These are phyloP conservation scores for Backusella parvicylindrica DNA, from an alignment of 192 early-diverging fungal species.

Conservation along the genomic window DNA sequence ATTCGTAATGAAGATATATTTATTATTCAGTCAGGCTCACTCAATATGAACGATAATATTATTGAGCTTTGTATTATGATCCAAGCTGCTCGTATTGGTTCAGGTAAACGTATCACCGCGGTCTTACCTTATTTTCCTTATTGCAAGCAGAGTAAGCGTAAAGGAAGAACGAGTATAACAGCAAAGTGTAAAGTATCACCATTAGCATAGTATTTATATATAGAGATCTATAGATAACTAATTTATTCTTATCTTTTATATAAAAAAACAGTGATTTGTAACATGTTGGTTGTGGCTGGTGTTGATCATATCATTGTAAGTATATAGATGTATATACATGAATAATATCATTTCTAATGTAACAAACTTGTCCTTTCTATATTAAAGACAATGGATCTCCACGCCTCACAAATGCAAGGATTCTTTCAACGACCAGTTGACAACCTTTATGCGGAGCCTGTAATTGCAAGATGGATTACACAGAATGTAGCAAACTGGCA, in stretches of 20 bases:
- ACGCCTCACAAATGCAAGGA: slow-evolving; percentile 89
- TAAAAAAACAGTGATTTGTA: slow-evolving; percentile 70
- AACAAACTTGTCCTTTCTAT: not conserved
- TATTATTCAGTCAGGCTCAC: slow-evolving; percentile 95
- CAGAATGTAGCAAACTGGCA: slow-evolving; percentile 86
- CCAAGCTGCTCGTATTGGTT: slow-evolving; percentile 93
- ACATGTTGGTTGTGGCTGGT: slow-evolving; percentile 95
- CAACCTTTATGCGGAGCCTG: slow-evolving; percentile 92
- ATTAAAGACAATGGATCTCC: slow-evolving; percentile 87
- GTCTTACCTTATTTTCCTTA: slow-evolving; percentile 98
- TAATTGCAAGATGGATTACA: slow-evolving; percentile 85
- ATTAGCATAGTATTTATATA: not conserved
- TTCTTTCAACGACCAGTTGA: slow-evolving; percentile 91
- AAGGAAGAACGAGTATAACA: slow-evolving; percentile 91
- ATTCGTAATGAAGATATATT: slow-evolving; percentile 98
- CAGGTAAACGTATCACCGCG: slow-evolving; percentile 88
- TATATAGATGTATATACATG: not conserved
- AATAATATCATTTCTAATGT: not conserved
- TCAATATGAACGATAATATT: slow-evolving; percentile 95
- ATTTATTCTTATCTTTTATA: not conserved
- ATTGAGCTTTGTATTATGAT: slow-evolving; percentile 99
- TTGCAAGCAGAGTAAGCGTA: slow-evolving; percentile 91
- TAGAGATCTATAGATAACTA: not conserved
- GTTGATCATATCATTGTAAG: slow-evolving; percentile 69
- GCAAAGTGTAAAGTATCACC: slow-evolving; percentile 59